Evolutionary conservation across 108 stramenopile species (phyloP).

Genomic region (Fistulifera pelliculosa): DNA sequence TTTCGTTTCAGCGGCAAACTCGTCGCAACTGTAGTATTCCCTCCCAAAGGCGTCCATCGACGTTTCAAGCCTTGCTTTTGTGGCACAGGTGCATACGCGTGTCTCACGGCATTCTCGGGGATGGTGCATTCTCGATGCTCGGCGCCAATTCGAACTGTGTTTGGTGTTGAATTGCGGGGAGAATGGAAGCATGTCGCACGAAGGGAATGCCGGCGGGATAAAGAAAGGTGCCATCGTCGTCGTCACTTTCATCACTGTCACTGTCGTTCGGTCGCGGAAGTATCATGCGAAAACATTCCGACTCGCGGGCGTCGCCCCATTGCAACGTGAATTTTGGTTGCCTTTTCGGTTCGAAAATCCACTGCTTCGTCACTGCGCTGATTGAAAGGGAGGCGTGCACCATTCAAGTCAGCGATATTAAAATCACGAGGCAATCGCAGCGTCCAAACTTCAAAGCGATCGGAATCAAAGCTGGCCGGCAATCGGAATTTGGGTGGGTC

Average conservation of each 20-base stretch:
- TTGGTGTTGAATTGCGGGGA: neutral
- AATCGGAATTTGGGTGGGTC: neutral
- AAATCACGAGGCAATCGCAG: slow-evolving; percentile 51
- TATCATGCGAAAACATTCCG: slow-evolving; percentile 1
- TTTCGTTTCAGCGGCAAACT: neutral
- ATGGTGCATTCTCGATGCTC: no score
- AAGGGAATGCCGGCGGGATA: slow-evolving; percentile 13
- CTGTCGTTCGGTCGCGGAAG: neutral
- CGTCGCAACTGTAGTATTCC: neutral
- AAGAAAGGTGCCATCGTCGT: slow-evolving; percentile 1
- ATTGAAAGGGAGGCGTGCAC: slow-evolving; percentile 1
- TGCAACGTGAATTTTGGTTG: neutral
- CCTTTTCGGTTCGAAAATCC: no score
- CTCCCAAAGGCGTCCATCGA: slow-evolving; percentile 55
- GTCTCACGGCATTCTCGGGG: slow-evolving; percentile 18
- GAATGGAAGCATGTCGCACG: slow-evolving; percentile 1
- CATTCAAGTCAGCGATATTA: slow-evolving; percentile 37
- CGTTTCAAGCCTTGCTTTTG: slow-evolving; percentile 70
- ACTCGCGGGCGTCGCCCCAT: neutral
- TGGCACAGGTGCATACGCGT: slow-evolving; percentile 54
- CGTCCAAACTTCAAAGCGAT: slow-evolving; percentile 50
- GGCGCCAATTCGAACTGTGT: no score
- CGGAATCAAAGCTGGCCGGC: neutral
- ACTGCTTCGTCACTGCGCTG: neutral
- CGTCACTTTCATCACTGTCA: neutral